These are phyloP conservation scores for Phytophthora uliginosa DNA, from an alignment of 352 stramenopile genomes.

Conservation along the genomic window DNA sequence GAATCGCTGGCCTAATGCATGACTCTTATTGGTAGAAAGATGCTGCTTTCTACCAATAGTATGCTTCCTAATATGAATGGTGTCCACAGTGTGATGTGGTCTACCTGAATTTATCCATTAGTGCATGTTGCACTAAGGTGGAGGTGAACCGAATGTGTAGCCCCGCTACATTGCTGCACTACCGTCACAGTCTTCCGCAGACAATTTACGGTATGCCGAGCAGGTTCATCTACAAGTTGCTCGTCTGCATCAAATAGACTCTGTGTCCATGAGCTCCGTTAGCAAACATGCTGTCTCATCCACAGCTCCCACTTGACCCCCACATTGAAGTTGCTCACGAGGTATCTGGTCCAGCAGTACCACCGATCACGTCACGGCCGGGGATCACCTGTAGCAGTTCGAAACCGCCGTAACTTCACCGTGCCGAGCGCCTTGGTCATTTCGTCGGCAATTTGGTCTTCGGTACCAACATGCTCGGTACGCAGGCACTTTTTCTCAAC, in stretches of 20 bases:
- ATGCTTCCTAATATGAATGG: no score
- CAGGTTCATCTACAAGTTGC: neutral
- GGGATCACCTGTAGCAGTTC: neutral
- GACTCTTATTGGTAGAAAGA: no score
- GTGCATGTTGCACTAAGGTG: no score
- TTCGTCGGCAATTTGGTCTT: neutral
- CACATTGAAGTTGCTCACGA: neutral
- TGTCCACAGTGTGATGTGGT: no score
- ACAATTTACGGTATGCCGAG: neutral
- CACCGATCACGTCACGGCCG: neutral
- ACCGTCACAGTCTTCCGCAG: neutral
- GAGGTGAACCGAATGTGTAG: no score
- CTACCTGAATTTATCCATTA: no score
- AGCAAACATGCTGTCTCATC: neutral
- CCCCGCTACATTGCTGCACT: neutral
- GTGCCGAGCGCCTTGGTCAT: neutral
- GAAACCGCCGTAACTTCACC: neutral
- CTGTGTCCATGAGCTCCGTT: neutral
- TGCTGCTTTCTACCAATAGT: no score
- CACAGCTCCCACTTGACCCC: neutral
- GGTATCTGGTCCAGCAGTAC: neutral
- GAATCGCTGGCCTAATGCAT: no score
- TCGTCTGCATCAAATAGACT: neutral
- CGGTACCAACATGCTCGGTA: neutral
- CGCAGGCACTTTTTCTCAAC: neutral